Evolutionary conservation across 2,329 filamentous ascomycete species (phyloP).

Genomic region (Fusarium anthophilum): DNA sequence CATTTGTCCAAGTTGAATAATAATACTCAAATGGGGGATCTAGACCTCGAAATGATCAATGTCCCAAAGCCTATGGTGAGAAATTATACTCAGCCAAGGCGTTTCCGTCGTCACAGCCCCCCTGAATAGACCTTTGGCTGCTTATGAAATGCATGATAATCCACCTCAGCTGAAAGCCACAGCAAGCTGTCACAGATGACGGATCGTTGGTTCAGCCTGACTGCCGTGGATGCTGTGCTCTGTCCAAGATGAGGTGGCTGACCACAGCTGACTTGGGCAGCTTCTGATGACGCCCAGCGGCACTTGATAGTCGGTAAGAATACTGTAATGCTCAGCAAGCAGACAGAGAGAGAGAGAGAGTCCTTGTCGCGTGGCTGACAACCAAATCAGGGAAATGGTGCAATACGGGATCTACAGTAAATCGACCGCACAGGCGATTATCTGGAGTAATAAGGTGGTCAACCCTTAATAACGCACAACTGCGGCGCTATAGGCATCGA

Average conservation of each 20-base stretch:
- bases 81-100: constrained; percentile 20
- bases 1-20: not conserved
- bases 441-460: constrained; percentile 25
- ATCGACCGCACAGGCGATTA: constrained; percentile 12
- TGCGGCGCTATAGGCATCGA: constrained; percentile 30
- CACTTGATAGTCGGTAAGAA: not conserved
- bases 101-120: constrained; percentile 14
- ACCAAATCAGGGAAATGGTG: constrained; percentile 36
- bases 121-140: constrained; percentile 14
- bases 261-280: constrained; percentile 7
- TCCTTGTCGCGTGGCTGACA: constrained; percentile 35
- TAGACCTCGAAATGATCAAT: not conserved
- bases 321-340: not conserved
- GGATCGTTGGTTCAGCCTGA: constrained; percentile 5
- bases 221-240: constrained; percentile 4
- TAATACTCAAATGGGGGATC: not conserved
- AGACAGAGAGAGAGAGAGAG: not conserved
- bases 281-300: constrained; percentile 22
- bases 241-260: constrained; percentile 1
- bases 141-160: constrained; percentile 16
- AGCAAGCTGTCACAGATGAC: constrained; percentile 22
- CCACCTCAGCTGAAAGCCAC: constrained; percentile 34
- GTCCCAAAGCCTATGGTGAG: not conserved
- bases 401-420: constrained; percentile 26
- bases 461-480: constrained; percentile 16